These are phyloP conservation scores for Hamamelis virginiana DNA, from an alignment of 164 flowering plant species.

Conservation along the genomic window DNA sequence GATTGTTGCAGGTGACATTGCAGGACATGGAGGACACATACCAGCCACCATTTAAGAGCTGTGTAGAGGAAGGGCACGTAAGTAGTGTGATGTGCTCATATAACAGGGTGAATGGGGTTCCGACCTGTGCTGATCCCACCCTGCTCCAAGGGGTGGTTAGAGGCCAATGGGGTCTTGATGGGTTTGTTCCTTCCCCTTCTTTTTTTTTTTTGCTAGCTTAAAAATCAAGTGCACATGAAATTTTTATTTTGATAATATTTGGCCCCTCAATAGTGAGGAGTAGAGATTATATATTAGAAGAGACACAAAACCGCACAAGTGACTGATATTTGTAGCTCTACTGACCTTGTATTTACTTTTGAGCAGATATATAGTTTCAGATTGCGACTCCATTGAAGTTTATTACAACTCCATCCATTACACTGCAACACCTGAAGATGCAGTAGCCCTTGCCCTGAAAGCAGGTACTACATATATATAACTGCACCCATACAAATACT, in stretches of 20 bases:
- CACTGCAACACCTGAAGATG: conserved; percentile 65
- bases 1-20: conserved; percentile 50
- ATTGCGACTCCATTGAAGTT: conserved; percentile 64
- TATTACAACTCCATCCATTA: conserved; percentile 32
- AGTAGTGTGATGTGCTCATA: conserved; percentile 83
- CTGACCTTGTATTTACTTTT: background rate
- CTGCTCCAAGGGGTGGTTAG: conserved; percentile 45
- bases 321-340: background rate
- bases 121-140: conserved; percentile 64
- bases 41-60: conserved; percentile 61
- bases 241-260: too few species aligned
- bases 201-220: background rate
- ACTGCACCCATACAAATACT: too few species aligned
- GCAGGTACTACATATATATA: conserved; percentile 37
- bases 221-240: too few species aligned
- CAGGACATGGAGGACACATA: conserved; percentile 73
- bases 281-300: too few species aligned
- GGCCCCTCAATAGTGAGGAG: too few species aligned
- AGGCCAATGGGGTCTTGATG: conserved; percentile 67
- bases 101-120: conserved; percentile 64
- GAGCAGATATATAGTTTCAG: conserved; percentile 69
- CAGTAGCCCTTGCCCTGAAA: conserved; percentile 57
- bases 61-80: conserved; percentile 60
- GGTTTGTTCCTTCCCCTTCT: conserved; percentile 31
- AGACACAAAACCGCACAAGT: too few species aligned